Percentiles rank a stretch among this genome's conserved stretches.
Conservation (phyloP, 2,329 filamentous ascomycete genomes). For the Ceratocystis destructans region DNA sequence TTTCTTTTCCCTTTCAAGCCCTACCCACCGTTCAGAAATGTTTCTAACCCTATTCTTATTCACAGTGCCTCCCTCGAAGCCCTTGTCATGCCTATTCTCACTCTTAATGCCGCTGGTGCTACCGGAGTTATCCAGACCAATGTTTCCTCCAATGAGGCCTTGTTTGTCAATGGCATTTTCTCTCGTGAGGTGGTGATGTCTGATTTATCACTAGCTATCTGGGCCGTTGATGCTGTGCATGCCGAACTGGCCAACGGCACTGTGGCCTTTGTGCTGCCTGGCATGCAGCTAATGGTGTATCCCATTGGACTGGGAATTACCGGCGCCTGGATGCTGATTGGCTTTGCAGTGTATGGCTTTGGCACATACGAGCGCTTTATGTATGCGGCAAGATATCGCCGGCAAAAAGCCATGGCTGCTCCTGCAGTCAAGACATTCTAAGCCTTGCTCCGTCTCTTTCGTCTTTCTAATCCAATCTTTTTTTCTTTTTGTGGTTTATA, state of each 20-base stretch:
- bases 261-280: slow-evolving; percentile 55
- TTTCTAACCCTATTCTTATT: slow-evolving; percentile 20
- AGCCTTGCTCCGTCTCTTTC: background rate
- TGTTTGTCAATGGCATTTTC: slow-evolving; percentile 59
- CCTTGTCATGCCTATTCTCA: slow-evolving; percentile 54
- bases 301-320: slow-evolving; percentile 57
- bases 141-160: slow-evolving; percentile 55
- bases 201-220: slow-evolving; percentile 34
- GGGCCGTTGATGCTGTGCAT: slow-evolving; percentile 36
- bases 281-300: slow-evolving; percentile 53
- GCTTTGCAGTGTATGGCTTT: slow-evolving; percentile 43
- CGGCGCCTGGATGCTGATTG: slow-evolving; percentile 45
- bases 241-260: slow-evolving; percentile 36
- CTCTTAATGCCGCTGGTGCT: slow-evolving; percentile 44
- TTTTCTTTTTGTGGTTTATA: background rate
- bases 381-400: slow-evolving; percentile 47
- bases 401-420: slow-evolving; percentile 10
- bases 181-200: slow-evolving; percentile 43
- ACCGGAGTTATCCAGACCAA: slow-evolving; percentile 45
- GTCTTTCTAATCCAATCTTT: background rate
- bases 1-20: background rate
- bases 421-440: slow-evolving; percentile 16
- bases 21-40: background rate
- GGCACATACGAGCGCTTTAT: slow-evolving; percentile 54
- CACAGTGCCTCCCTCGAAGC: slow-evolving; percentile 44